These are phyloP conservation scores for Apiotrichum sp. DNA, from an alignment of 1,284 basidiomycete species.

Conservation along the genomic window DNA sequence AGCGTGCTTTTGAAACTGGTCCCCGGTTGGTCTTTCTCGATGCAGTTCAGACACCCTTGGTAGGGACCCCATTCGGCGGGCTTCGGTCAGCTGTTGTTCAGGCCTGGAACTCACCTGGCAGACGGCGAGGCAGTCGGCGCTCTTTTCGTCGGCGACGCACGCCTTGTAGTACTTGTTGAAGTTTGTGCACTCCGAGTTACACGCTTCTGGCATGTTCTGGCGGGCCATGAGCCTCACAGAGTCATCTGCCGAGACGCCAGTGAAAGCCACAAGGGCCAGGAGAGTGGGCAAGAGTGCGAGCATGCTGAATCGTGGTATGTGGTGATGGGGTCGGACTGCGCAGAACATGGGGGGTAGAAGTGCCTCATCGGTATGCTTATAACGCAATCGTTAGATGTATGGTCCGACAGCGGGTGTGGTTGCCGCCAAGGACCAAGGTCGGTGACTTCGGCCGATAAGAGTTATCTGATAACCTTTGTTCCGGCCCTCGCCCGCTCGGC, in stretches of 20 bases:
- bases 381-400: no score
- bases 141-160: neutral
- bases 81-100: neutral
- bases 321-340: neutral
- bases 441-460: conserved; percentile 1
- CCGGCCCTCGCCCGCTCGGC: no score
- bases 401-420: no score
- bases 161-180: neutral
- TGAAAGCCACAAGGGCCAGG: neutral
- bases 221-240: neutral
- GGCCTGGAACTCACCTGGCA: neutral
- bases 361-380: no score
- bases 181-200: neutral
- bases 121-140: neutral
- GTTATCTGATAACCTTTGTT: neutral
- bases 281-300: neutral
- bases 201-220: neutral
- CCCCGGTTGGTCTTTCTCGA: neutral
- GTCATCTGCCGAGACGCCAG: neutral
- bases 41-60: neutral
- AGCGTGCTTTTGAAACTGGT: neutral
- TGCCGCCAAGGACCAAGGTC: neutral
- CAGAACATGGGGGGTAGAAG: no score
- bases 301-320: neutral
- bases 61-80: neutral